A percentile compares a stretch with the other conserved stretches of the same genome.
These are phyloP conservation scores for Boletus fagicola DNA, from an alignment of 768 basidiomycete genomes.

Conservation along the genomic window DNA sequence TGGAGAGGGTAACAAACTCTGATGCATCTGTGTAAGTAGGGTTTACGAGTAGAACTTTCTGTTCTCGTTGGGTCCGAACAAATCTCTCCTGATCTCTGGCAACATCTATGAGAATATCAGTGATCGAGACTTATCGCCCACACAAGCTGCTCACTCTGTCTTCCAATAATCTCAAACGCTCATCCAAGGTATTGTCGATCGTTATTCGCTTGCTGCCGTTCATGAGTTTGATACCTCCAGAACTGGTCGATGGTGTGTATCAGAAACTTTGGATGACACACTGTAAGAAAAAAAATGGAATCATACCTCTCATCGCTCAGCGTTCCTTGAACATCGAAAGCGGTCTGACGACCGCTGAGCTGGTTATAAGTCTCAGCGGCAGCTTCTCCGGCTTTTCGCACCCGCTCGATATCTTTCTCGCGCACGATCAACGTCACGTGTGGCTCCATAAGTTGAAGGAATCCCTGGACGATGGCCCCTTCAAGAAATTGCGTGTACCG, in stretches of 20 bases:
- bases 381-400: slow-evolving; percentile 58
- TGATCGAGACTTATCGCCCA: not conserved
- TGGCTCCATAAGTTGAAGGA: slow-evolving; percentile 79
- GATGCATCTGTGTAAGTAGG: not conserved
- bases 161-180: slow-evolving; percentile 84
- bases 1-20: not conserved
- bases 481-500: slow-evolving; percentile 83
- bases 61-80: slow-evolving; percentile 90
- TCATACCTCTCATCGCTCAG: slow-evolving; percentile 69
- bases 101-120: slow-evolving; percentile 69
- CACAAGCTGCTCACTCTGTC: slow-evolving; percentile 64
- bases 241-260: slow-evolving; percentile 39
- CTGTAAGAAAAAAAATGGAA: not conserved
- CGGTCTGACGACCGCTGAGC: slow-evolving; percentile 68
- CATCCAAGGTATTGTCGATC: slow-evolving; percentile 93
- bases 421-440: slow-evolving; percentile 65
- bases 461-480: slow-evolving; percentile 80
- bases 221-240: slow-evolving; percentile 81
- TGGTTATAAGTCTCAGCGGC: slow-evolving; percentile 72
- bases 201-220: slow-evolving; percentile 77
- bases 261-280: not conserved
- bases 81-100: slow-evolving; percentile 85
- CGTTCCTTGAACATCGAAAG: slow-evolving; percentile 56
- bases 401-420: slow-evolving; percentile 59
- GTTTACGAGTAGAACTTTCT: slow-evolving; percentile 81